These are phyloP conservation scores for Paraphaeosphaeria minitans DNA, from an alignment of 2,329 filamentous ascomycete genomes.

Conservation along the genomic window DNA sequence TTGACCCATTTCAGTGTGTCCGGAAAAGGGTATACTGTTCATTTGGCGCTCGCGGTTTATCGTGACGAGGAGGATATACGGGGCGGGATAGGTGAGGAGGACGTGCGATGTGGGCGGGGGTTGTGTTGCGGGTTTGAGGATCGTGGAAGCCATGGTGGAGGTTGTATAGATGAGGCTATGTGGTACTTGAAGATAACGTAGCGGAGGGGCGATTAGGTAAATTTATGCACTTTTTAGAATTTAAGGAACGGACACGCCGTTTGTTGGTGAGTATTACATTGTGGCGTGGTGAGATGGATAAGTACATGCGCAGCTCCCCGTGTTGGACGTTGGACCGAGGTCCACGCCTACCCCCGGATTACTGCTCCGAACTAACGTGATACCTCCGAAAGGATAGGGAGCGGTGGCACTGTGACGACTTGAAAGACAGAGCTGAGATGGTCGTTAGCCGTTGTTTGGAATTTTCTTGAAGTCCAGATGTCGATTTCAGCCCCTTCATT, in stretches of 20 bases:
- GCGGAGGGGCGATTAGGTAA: no score
- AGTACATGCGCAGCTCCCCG: not conserved
- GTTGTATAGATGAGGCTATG: not conserved
- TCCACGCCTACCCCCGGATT: conserved; percentile 1
- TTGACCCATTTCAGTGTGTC: conserved; percentile 56
- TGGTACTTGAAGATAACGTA: not conserved
- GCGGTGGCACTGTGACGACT: not conserved
- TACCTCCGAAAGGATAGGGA: not conserved
- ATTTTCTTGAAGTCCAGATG: no score
- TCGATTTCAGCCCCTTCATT: no score
- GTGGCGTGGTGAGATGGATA: conserved; percentile 1
- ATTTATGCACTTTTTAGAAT: not conserved
- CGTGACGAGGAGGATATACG: conserved; percentile 57
- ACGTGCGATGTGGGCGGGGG: conserved; percentile 42
- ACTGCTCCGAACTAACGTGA: not conserved
- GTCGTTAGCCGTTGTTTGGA: no score
- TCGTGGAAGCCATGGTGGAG: conserved; percentile 27
- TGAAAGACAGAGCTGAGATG: no score
- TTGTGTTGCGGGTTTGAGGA: conserved; percentile 31
- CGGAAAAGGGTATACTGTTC: conserved; percentile 51
- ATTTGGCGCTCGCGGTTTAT: conserved; percentile 58
- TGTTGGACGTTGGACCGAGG: conserved; percentile 7
- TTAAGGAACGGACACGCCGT: not conserved
- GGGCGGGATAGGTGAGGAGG: conserved; percentile 53
- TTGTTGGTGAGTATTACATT: conserved; percentile 2